phyloP scores from a whole-genome alignment of 768 basidiomycete genomes.

The Kwoniella botswanensis region DNA sequence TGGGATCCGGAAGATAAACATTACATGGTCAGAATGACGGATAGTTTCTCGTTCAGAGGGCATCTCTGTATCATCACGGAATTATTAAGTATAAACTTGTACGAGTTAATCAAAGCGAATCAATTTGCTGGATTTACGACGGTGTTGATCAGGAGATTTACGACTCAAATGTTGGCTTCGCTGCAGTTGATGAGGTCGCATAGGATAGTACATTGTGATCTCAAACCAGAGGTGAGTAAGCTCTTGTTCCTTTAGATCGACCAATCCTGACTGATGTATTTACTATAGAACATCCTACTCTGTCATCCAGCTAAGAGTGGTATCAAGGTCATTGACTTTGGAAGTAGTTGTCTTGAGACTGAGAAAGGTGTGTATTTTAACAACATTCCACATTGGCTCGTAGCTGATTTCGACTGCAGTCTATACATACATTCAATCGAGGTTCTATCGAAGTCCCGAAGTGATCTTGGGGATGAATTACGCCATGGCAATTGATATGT shows the following conservation, averaged over 20 bases:
- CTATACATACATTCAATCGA: conserved; percentile 98
- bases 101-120: conserved; percentile 98
- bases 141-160: conserved; percentile 90
- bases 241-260: neutral
- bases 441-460: conserved; percentile 99
- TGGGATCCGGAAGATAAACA: conserved; percentile 99
- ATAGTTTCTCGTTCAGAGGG: conserved; percentile 96
- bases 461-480: conserved; percentile 99
- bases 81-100: conserved; percentile 94
- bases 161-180: conserved; percentile 90
- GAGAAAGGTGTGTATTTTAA: conserved; percentile 78
- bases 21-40: conserved; percentile 96
- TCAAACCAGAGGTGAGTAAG: conserved; percentile 87
- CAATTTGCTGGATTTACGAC: conserved; percentile 99
- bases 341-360: conserved; percentile 96
- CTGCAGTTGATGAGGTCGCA: conserved; percentile 93
- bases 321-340: conserved; percentile 98
- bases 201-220: conserved; percentile 96
- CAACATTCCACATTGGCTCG: too few species aligned
- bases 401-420: conserved; percentile 63
- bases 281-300: conserved; percentile 81
- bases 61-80: conserved; percentile 99
- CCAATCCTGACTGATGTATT: neutral
- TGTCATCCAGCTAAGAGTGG: conserved; percentile 94
- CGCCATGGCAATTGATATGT: conserved; percentile 99